Percentiles rank a stretch among this genome's conserved stretches.
phyloP scores from a whole-genome alignment of 768 basidiomycete genomes.

The Crucibulum laeve region DNA sequence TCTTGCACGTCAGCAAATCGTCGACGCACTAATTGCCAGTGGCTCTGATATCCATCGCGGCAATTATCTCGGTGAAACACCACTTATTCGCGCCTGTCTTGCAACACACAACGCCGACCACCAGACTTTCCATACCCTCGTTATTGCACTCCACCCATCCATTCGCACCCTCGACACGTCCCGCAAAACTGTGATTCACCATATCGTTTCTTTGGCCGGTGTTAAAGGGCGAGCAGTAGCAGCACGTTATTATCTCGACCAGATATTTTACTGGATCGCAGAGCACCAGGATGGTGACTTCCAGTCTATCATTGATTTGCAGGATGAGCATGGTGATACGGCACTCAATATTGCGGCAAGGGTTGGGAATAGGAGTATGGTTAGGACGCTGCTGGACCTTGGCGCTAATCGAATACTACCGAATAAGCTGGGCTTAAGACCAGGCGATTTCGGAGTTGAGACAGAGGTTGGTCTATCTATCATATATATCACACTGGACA shows the following conservation, averaged over 20 bases:
- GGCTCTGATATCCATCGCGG: slow-evolving; percentile 91
- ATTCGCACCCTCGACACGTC: slow-evolving; percentile 88
- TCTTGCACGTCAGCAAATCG: slow-evolving; percentile 63
- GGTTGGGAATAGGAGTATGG: slow-evolving; percentile 85
- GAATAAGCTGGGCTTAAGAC: slow-evolving; percentile 91
- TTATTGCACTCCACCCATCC: slow-evolving; percentile 61
- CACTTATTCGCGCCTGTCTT: slow-evolving; percentile 87
- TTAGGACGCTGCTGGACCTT: slow-evolving; percentile 83
- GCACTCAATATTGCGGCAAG: slow-evolving; percentile 93
- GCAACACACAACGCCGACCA: slow-evolving; percentile 82
- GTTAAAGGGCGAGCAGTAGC: slow-evolving; percentile 81
- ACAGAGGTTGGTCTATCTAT: slow-evolving; percentile 60
- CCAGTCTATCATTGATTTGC: slow-evolving; percentile 78
- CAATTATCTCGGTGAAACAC: slow-evolving; percentile 92
- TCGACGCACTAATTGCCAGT: slow-evolving; percentile 63
- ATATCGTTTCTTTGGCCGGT: slow-evolving; percentile 86
- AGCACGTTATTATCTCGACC: slow-evolving; percentile 90
- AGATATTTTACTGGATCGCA: slow-evolving; percentile 83
- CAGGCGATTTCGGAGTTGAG: slow-evolving; percentile 94
- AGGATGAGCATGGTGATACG: slow-evolving; percentile 95
- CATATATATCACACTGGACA: background rate
- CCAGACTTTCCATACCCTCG: slow-evolving; percentile 67
- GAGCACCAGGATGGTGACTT: slow-evolving; percentile 75
- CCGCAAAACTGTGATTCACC: slow-evolving; percentile 84
- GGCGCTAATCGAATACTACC: slow-evolving; percentile 86